Base-by-base conservation (phyloP, 2,329 filamentous ascomycete species). In the Diaporthe ampelina region DNA sequence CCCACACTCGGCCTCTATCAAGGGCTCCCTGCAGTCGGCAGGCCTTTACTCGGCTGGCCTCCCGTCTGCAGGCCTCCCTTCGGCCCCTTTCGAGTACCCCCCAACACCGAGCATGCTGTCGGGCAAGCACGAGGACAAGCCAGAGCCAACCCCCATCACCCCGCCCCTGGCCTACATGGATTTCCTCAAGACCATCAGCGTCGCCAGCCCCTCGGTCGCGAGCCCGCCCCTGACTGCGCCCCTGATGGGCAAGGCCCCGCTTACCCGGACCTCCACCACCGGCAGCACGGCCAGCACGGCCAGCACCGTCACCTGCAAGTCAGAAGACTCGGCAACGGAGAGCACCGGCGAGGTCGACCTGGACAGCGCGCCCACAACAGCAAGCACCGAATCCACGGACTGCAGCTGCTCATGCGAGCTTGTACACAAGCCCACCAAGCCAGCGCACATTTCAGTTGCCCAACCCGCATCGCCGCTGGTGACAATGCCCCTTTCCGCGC, bases 151-250 rank as follows among this genome's bases (percentile, higher is more conserved):
- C 6, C 95, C 95, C 65, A 97, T 98, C 82, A 97, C 94, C 69
- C 96, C 96, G 70, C 96, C 96, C 4, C 88, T 90, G 29, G 95
- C 96, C 74, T 98, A 98, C 82, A 93, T 94, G 78, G 95, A 98
- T 81, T 98, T 98, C 81, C 91, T 98, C 76, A 96, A 95, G 85
- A 92, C 92, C 75, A 91, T 97, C 84, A 93, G 93, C 24, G 87
- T 95, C 74, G 91, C 92, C 81, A 95, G 92, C 76, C 94, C 94
- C 11, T 85, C 77, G 32, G 77, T 90, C 61, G 87, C 90, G 63
- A 79, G 35, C 35, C 89, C 92, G 54, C 85, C 73, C 15, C 72
- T 74, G 57, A 79, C 80, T 40, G 77, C 81, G 63, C 80, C 81
- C 4, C 77, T 80, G 35, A 79, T 79, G 43, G 77, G 77, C n/a